A percentile compares a stretch with the other conserved stretches of the same genome.
Conservation (phyloP, 306 rosid genomes). For the Lagenaria siceraria region DNA sequence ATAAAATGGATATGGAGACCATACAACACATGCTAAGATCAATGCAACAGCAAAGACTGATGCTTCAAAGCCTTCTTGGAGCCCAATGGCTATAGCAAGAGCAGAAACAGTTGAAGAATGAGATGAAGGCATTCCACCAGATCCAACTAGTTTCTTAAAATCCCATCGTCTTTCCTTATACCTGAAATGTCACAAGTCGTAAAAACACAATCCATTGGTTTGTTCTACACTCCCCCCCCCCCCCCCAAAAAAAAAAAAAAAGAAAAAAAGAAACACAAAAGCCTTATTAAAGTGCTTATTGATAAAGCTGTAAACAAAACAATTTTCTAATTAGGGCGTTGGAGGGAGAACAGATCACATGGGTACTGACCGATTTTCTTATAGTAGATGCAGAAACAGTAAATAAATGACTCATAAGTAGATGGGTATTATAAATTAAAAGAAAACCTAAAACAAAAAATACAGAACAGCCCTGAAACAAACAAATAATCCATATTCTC, state of each 20-base stretch:
- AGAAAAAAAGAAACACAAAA: background rate
- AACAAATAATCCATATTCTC: background rate
- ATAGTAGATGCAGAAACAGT: background rate
- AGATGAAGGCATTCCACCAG: conserved; percentile 99
- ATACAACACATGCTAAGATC: conserved; percentile 76
- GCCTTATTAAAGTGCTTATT: background rate
- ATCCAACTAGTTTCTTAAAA: conserved; percentile 67
- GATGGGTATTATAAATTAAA: background rate
- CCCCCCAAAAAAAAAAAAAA: background rate
- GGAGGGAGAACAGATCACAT: background rate
- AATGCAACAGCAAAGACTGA: conserved; percentile 62
- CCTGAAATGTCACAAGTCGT: conserved; percentile 42
- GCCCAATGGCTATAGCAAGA: conserved; percentile 71
- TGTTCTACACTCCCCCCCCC: background rate
- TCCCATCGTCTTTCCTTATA: conserved; percentile 90
- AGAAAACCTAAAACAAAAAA: background rate
- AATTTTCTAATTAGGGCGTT: background rate
- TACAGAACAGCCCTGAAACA: too few relatives aligned
- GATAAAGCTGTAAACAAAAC: background rate
- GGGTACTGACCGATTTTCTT: background rate
- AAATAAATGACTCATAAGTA: background rate
- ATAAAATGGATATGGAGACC: conserved; percentile 16
- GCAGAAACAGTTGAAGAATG: conserved; percentile 96
- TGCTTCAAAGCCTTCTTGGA: conserved; percentile 89
- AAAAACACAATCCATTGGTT: conserved; percentile 20